Base-by-base conservation (phyloP, 2,329 filamentous ascomycete genomes). In the Ophiostoma perfectum region DNA sequence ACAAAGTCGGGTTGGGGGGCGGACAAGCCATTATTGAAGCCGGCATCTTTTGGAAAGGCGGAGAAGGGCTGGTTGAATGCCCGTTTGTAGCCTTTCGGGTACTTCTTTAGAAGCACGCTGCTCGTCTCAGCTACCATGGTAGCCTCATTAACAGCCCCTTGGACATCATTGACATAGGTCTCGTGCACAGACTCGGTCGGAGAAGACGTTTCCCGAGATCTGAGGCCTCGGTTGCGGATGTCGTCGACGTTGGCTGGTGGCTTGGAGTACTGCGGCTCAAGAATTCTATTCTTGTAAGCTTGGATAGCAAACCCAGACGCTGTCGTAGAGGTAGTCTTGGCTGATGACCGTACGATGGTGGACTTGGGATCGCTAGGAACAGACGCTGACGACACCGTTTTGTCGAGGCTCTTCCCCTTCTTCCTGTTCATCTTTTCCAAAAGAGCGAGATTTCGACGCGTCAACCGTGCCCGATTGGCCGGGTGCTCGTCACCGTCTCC, bases 1-100 rank as follows among this genome's bases (percentile, higher is more conserved):
- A 76, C 68, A 67, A 74, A 74, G 69, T 75, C 74, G 68, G 75
- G 75, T 68, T 75, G 74, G 66, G 74, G 69, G 63, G 73, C 72
- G 18, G 75, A 73, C 7, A 76, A 69, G 38, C 68, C 68, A 63
- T 74, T 70, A 65, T 76, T 75, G 68, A 75, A 74, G 14, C 73
- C 72, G 45, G 75, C 70, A 62, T 74, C 66, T 27, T 71, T 74
- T 18, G 74, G 73, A 47, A 74, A 74, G 68, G 18, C 67, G 18
- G 70, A 74, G 44, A 75, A 73, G 45, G 70, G 68, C 52, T 67
- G 69, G 67, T 68, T 69, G 45, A 72, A 70, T 2, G 14, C 39
- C 55, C 14, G 49, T 4, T n/a, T 4, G 63, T 72, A 72, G 8
- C 66, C 52, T 36, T 66, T 63, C 36, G 12, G 2, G 16, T 72